A percentile compares a stretch with the other conserved stretches of the same genome.
Conservation (phyloP, 257 asterid species). For the Cynanchum wilfordii region DNA sequence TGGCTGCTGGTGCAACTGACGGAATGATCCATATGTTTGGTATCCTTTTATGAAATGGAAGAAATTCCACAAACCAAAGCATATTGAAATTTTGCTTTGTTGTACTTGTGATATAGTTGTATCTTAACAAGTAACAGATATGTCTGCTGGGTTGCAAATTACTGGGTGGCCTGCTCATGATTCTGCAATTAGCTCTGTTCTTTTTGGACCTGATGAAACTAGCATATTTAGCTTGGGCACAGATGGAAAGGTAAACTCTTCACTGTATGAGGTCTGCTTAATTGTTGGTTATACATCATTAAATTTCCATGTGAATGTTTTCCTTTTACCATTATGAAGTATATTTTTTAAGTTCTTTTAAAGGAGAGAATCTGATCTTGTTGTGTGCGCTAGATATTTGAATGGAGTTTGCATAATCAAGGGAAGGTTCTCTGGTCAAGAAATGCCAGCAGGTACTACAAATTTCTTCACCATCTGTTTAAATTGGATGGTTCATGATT, state of each 20-base stretch:
- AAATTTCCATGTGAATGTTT: background rate
- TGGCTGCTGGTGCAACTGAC: conserved; percentile 97
- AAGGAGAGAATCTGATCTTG: conserved; percentile 26
- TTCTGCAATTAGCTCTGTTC: conserved; percentile 78
- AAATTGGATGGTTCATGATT: background rate
- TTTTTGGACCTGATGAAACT: conserved; percentile 90
- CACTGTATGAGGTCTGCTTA: conserved; percentile 19
- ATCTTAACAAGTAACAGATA: conserved; percentile 64
- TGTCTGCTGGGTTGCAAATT: conserved; percentile 94
- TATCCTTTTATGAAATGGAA: conserved; percentile 43
- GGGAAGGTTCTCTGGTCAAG: conserved; percentile 87
- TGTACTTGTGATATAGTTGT: conserved; percentile 3
- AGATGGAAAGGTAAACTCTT: conserved; percentile 77
- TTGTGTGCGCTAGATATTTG: conserved; percentile 57
- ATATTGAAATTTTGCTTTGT: background rate
- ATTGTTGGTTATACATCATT: conserved; percentile 14
- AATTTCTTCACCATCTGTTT: conserved; percentile 7
- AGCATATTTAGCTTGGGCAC: conserved; percentile 90
- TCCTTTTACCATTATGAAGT: background rate
- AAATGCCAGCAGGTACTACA: conserved; percentile 71
- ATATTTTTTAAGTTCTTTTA: background rate
- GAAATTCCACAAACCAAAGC: conserved; percentile 3
- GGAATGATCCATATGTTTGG: conserved; percentile 99
- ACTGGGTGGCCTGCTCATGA: conserved; percentile 99
- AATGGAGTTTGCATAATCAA: conserved; percentile 99